phyloP scores from a whole-genome alignment of 2,329 filamentous ascomycete species.

The Aureobasidium leucospermi region DNA sequence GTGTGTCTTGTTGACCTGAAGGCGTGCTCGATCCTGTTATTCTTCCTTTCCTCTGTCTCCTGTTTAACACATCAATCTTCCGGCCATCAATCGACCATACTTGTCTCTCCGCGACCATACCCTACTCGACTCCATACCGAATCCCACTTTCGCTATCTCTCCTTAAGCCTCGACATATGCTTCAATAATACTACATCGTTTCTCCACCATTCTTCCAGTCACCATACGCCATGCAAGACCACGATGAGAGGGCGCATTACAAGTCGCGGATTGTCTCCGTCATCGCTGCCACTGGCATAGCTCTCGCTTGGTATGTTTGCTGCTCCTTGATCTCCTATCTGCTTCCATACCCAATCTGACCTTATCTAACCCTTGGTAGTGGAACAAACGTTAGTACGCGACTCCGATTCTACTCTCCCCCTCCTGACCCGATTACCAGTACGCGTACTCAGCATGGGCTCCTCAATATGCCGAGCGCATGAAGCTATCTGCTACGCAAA shows the following conservation, averaged over 20 bases:
- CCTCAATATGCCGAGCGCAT: slow-evolving; percentile 87
- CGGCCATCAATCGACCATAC: background rate
- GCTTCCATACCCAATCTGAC: background rate
- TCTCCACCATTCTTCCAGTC: background rate
- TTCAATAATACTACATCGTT: background rate
- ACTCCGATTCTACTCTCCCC: background rate
- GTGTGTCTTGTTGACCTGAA: background rate
- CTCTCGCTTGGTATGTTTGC: slow-evolving; percentile 59
- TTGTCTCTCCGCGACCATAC: background rate
- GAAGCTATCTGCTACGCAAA: slow-evolving; percentile 82
- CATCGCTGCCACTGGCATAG: slow-evolving; percentile 73
- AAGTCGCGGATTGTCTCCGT: slow-evolving; percentile 72
- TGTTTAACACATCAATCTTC: background rate
- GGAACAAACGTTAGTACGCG: slow-evolving; percentile 71
- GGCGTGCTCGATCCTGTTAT: background rate
- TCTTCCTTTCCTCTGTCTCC: background rate
- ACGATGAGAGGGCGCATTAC: slow-evolving; percentile 41
- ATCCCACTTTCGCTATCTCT: background rate
- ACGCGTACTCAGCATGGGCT: slow-evolving; percentile 97
- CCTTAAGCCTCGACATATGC: background rate
- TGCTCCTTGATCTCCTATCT: background rate
- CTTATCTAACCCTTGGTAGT: slow-evolving; percentile 15
- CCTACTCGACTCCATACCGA: background rate
- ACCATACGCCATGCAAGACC: slow-evolving; percentile 31
- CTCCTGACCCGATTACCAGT: slow-evolving; percentile 47